A percentile compares a stretch with the other conserved stretches of the same genome.
Evolutionary conservation across 148 eudicot genomes (phyloP).

Genomic region (Suaeda aralocaspica): DNA sequence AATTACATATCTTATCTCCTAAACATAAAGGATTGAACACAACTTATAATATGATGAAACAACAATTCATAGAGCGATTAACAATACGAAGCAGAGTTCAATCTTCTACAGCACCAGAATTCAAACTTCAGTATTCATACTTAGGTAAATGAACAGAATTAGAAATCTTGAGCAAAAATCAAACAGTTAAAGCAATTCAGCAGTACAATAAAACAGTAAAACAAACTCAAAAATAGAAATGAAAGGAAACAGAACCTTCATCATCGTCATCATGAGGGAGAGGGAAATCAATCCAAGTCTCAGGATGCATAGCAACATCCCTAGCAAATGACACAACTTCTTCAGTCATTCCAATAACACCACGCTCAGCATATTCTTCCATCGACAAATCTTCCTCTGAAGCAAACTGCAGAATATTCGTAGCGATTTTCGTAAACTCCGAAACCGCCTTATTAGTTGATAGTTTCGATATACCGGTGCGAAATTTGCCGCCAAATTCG

Average conservation of each 20-base stretch:
- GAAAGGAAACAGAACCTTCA: slow-evolving; percentile 30
- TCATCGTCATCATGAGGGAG: slow-evolving; percentile 56
- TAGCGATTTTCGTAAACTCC: slow-evolving; percentile 70
- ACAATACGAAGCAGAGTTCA: not conserved
- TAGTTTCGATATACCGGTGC: slow-evolving; percentile 65
- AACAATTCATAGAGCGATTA: not conserved
- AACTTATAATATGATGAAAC: not conserved
- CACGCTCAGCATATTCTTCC: slow-evolving; percentile 36
- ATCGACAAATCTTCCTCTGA: slow-evolving; percentile 39
- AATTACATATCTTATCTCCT: not conserved
- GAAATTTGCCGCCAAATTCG: slow-evolving; percentile 82
- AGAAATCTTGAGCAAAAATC: not conserved
- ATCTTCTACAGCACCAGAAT: not conserved
- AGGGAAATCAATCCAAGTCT: slow-evolving; percentile 96
- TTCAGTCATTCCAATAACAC: slow-evolving; percentile 73
- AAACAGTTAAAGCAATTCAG: not conserved
- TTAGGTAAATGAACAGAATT: not conserved
- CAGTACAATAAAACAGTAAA: not conserved
- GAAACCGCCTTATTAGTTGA: slow-evolving; percentile 57
- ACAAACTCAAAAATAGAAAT: not conserved
- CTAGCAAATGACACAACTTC: slow-evolving; percentile 68
- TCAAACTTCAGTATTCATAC: not conserved
- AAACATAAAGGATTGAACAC: not conserved
- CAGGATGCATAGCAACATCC: slow-evolving; percentile 79
- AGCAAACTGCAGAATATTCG: slow-evolving; percentile 58